A percentile compares a stretch with the other conserved stretches of the same genome.
Conservation (phyloP, 2,329 filamentous ascomycete species). For the Fusarium sacchari region DNA sequence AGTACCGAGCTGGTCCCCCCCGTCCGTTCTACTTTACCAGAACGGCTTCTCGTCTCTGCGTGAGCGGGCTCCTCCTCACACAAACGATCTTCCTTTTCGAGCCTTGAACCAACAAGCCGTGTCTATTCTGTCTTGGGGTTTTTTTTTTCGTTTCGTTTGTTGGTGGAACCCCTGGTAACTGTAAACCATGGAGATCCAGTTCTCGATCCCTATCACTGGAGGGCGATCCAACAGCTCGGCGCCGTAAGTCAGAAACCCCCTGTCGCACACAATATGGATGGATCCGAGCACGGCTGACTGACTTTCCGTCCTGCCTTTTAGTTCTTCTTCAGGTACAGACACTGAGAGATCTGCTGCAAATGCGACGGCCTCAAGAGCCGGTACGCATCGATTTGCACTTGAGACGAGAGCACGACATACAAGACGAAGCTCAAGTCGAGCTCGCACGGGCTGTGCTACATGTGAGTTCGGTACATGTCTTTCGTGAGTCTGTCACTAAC, state of each 20-base stretch:
- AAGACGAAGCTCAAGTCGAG: constrained; percentile 51
- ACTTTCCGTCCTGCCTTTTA: constrained; percentile 1
- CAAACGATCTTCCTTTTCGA: constrained; percentile 6
- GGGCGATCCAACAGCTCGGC: constrained; percentile 30
- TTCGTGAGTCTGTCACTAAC: constrained; percentile 9
- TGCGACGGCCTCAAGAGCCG: constrained; percentile 35
- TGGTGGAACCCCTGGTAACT: constrained; percentile 12
- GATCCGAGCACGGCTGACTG: constrained; percentile 13
- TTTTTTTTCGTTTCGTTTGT: not conserved
- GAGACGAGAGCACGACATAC: constrained; percentile 52
- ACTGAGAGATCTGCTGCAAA: constrained; percentile 31
- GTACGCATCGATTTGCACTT: constrained; percentile 52
- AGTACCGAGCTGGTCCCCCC: constrained; percentile 23
- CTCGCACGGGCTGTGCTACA: constrained; percentile 51
- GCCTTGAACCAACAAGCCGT: not conserved
- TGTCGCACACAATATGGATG: constrained; percentile 8
- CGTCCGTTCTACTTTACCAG: constrained; percentile 14
- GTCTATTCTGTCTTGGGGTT: not conserved
- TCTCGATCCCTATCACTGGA: constrained; percentile 46
- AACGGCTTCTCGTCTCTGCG: constrained; percentile 26
- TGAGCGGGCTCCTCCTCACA: constrained; percentile 21
- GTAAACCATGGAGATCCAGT: constrained; percentile 52
- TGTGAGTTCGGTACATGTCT: constrained; percentile 44
- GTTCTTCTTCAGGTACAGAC: constrained; percentile 28
- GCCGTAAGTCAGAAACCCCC: constrained; percentile 40